Conservation (phyloP, 208 protist species). For the Crithidia brevicula region DNA sequence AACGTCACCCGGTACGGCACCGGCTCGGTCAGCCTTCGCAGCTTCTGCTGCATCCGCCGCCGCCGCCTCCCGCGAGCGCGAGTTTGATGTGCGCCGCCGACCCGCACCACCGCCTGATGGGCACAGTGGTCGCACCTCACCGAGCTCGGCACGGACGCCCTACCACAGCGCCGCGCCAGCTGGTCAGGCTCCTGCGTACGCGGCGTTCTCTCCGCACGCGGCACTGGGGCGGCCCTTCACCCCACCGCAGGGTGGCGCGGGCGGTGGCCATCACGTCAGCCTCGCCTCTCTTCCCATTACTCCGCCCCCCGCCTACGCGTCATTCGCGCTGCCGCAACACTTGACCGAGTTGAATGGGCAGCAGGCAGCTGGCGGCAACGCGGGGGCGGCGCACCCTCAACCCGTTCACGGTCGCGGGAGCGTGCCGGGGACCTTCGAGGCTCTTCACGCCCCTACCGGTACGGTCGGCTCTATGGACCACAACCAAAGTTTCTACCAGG, state of each 20-base stretch:
- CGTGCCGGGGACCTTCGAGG: too few species aligned
- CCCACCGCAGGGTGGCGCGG: not conserved
- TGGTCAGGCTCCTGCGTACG: not conserved
- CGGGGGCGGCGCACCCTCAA: too few species aligned
- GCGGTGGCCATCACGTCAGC: not conserved
- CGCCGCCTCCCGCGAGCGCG: not conserved
- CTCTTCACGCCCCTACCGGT: not conserved
- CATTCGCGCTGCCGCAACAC: not conserved
- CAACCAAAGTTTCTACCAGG: conserved; percentile 38
- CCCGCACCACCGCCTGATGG: not conserved
- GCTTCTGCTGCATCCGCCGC: not conserved
- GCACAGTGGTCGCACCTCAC: not conserved
- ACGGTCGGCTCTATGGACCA: conserved; percentile 1
- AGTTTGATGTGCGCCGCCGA: not conserved
- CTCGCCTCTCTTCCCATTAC: not conserved
- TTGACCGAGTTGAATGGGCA: too few species aligned
- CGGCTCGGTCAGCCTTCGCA: not conserved
- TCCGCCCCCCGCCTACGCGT: not conserved
- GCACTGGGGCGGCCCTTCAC: not conserved
- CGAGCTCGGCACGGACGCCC: not conserved
- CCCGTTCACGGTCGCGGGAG: too few species aligned
- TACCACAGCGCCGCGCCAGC: not conserved
- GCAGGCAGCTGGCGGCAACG: too few species aligned
- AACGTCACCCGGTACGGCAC: too few species aligned
- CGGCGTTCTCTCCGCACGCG: not conserved